Conservation (phyloP, 805 yeast genomes). For the Lachancea dasiensis region DNA sequence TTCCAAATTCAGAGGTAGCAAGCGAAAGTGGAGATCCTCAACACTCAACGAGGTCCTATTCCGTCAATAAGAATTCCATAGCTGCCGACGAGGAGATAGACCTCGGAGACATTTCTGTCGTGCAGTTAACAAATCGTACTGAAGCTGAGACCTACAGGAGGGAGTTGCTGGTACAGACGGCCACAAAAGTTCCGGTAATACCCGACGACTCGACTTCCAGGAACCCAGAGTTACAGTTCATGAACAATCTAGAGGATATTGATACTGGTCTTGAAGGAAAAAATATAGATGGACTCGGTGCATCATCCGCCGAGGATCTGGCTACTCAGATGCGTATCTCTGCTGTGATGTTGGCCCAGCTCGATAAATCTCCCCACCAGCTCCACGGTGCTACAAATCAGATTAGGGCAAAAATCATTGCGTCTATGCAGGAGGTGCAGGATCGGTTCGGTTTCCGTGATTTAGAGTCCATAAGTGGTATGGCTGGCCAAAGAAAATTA, state of each 20-base stretch:
- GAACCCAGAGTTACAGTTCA: constrained; percentile 35
- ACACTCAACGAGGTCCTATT: background rate
- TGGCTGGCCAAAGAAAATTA: constrained; percentile 83
- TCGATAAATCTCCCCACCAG: constrained; percentile 57
- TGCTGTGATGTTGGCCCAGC: constrained; percentile 86
- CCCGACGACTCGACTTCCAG: constrained; percentile 32
- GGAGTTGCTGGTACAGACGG: constrained; percentile 36
- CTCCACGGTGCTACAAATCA: constrained; percentile 48
- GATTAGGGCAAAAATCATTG: constrained; percentile 62
- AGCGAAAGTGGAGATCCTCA: constrained; percentile 1
- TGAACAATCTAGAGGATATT: constrained; percentile 30
- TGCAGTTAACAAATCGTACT: constrained; percentile 43
- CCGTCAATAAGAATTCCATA: background rate
- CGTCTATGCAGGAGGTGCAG: constrained; percentile 72
- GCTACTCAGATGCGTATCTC: constrained; percentile 96
- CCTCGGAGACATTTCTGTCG: constrained; percentile 67
- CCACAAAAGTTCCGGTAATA: constrained; percentile 37
- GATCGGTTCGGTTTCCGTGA: constrained; percentile 53
- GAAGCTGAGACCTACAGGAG: constrained; percentile 41
- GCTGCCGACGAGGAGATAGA: constrained; percentile 49
- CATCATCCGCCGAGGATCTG: constrained; percentile 42
- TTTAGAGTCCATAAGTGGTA: constrained; percentile 50
- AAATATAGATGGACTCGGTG: constrained; percentile 8
- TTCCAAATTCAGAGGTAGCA: constrained; percentile 1
- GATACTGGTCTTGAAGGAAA: constrained; percentile 17